Evolutionary conservation across 441 rosid genomes (phyloP).

Genomic region (Croton setiger): DNA sequence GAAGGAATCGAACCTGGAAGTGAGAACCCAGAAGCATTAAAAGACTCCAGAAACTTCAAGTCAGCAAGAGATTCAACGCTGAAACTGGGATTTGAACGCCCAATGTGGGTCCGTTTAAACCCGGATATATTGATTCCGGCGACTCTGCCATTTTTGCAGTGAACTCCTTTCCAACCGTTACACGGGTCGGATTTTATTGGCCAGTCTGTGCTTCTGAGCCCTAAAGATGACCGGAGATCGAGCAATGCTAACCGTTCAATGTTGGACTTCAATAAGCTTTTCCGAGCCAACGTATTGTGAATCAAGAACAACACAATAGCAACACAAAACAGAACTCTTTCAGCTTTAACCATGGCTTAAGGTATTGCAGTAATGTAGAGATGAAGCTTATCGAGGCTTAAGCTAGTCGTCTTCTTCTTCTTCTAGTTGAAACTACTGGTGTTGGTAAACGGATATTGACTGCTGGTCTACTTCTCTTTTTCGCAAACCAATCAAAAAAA

Average conservation of each 20-base stretch:
- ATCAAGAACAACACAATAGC: slow-evolving; percentile 30
- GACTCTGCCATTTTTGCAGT: slow-evolving; percentile 57
- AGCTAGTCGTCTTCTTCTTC: slow-evolving; percentile 17
- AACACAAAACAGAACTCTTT: slow-evolving; percentile 10
- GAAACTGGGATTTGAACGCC: slow-evolving; percentile 58
- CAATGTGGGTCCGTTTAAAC: slow-evolving; percentile 62
- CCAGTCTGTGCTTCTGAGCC: slow-evolving; percentile 75
- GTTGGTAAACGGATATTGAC: slow-evolving; percentile 8
- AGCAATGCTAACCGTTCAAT: slow-evolving; percentile 54
- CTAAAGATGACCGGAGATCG: slow-evolving; percentile 78
- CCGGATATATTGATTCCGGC: slow-evolving; percentile 69
- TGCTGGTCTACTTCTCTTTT: neutral
- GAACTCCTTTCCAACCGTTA: slow-evolving; percentile 60
- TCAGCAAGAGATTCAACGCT: slow-evolving; percentile 59
- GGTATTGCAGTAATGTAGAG: neutral
- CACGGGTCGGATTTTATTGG: slow-evolving; percentile 77
- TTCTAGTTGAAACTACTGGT: slow-evolving; percentile 4
- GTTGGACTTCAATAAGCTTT: slow-evolving; percentile 27
- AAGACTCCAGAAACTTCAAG: slow-evolving; percentile 52
- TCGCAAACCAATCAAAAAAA: neutral
- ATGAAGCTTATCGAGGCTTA: slow-evolving; percentile 10
- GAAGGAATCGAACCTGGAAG: slow-evolving; percentile 77
- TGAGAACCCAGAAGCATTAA: slow-evolving; percentile 71
- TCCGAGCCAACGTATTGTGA: slow-evolving; percentile 40
- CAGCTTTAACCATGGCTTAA: slow-evolving; percentile 26